Base-by-base conservation (phyloP, 2,329 filamentous ascomycete species). In the Monilinia aucupariae region DNA sequence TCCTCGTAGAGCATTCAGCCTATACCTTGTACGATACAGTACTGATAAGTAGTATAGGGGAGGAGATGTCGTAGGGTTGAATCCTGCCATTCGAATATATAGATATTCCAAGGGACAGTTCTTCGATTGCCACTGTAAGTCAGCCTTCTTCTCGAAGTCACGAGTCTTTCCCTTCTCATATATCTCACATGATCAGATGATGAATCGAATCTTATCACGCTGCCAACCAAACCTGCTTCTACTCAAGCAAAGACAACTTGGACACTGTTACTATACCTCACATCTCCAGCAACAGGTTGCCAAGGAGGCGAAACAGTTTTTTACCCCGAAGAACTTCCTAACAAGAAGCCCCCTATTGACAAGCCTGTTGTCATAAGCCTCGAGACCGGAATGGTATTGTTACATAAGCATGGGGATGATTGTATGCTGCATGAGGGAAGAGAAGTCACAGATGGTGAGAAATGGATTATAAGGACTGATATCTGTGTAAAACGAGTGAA, bases 231-330 rank as follows among this genome's bases (percentile, higher is more conserved):
- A 34, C 74, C 73, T 10, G 66, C 56, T 12, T 68, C 74, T n/a
- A 75, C 76, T 13, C 78, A 79, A 27, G 87, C 82, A 25, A 86
- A 82, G 70, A 97, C 93, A 6, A 97, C 92, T 0, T 97, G 92
- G 92, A 97, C 93, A 0, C 79, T 96, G 6, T 81, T 97, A 0
- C 82, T 97, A 43, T 97, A 97, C 72, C 81, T 97, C 61, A 94
- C 90, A 0, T 91, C 88, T 0, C 80, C 85, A 2, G 77, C 82
- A 1, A 90, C 90, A 8, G 89, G 89, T 4, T 96, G 92, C 70
- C 75, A 83, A 27, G 93, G 93, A 27, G 93, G 93, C 39, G 91
- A 96, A 76, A 97, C 93, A 0, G 90, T 94, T 39, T 97, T 97
- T 75, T 96, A 96, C 73, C 90, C 90, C 0, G 85, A 90, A 66